A percentile compares a stretch with the other conserved stretches of the same genome.
Conservation (phyloP, 352 stramenopile genomes). For the Phytophthora uliginosa region DNA sequence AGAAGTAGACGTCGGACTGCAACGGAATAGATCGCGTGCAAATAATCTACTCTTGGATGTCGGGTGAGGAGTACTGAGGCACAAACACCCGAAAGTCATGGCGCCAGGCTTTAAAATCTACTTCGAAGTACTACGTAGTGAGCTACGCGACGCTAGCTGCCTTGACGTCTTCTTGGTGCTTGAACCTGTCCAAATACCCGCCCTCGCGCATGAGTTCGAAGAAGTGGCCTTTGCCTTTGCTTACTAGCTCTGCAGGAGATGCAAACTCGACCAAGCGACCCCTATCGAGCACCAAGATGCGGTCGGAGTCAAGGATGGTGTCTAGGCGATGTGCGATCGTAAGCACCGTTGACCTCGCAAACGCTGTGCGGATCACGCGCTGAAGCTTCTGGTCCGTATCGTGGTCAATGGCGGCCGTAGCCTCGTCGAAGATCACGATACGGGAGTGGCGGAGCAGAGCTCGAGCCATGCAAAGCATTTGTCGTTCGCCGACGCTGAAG, state of each 20-base stretch:
- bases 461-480: constrained; percentile 94
- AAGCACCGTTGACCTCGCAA: constrained; percentile 92
- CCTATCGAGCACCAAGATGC: constrained; percentile 75
- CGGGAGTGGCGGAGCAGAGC: constrained; percentile 87
- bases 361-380: constrained; percentile 82
- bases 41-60: not conserved
- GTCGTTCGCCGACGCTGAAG: constrained; percentile 94
- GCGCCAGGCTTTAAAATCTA: too few species aligned
- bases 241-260: constrained; percentile 69
- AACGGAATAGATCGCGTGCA: not conserved
- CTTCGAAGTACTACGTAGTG: not conserved
- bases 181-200: constrained; percentile 51
- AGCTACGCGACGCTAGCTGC: constrained; percentile 12
- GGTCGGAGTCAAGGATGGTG: constrained; percentile 93
- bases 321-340: constrained; percentile 95
- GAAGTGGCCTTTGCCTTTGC: constrained; percentile 51
- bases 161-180: constrained; percentile 13
- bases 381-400: constrained; percentile 76
- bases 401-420: constrained; percentile 83
- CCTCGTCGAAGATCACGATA: constrained; percentile 83
- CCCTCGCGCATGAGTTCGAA: constrained; percentile 61
- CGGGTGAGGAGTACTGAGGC: too few species aligned
- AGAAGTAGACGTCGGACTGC: not conserved
- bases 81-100: not conserved
- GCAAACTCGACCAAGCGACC: constrained; percentile 84